Conservation (phyloP, 495 filamentous ascomycete genomes). For the Aspergillus bridgeri region DNA sequence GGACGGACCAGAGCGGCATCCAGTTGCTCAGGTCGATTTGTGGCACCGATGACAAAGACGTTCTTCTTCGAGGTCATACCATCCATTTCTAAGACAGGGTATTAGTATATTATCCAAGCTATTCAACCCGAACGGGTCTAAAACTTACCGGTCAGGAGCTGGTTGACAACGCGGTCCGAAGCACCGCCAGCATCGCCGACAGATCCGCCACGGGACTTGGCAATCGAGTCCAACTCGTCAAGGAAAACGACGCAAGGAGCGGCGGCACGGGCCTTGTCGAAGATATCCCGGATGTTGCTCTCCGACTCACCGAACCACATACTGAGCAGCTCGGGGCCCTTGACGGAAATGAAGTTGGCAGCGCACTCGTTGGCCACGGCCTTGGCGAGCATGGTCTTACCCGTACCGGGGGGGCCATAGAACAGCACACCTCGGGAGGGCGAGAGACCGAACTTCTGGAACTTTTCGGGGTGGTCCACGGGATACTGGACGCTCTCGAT, state of each 20-base stretch:
- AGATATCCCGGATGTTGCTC: conserved; percentile 99
- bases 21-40: conserved; percentile 96
- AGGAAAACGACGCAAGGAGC: conserved; percentile 99
- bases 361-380: conserved; percentile 98
- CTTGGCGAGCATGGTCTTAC: conserved; percentile 99
- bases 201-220: conserved; percentile 98
- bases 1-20: conserved; percentile 97
- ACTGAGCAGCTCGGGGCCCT: conserved; percentile 94
- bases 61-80: conserved; percentile 99
- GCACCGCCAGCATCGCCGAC: conserved; percentile 96
- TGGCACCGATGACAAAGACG: conserved; percentile 98
- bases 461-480: conserved; percentile 98
- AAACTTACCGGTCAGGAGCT: conserved; percentile 89
- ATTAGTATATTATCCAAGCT: conserved; percentile 38
- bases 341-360: conserved; percentile 99
- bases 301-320: conserved; percentile 99
- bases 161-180: conserved; percentile 99
- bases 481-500: conserved; percentile 99
- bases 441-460: conserved; percentile 99
- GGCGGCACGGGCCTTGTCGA: conserved; percentile 98
- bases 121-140: conserved; percentile 6
- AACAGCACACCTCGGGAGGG: conserved; percentile 98
- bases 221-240: conserved; percentile 97
- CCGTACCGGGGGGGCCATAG: conserved; percentile 97
- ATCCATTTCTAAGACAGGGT: conserved; percentile 75